These are phyloP conservation scores for Torulaspora pretoriensis DNA, from an alignment of 1,139 yeast species.

Conservation along the genomic window DNA sequence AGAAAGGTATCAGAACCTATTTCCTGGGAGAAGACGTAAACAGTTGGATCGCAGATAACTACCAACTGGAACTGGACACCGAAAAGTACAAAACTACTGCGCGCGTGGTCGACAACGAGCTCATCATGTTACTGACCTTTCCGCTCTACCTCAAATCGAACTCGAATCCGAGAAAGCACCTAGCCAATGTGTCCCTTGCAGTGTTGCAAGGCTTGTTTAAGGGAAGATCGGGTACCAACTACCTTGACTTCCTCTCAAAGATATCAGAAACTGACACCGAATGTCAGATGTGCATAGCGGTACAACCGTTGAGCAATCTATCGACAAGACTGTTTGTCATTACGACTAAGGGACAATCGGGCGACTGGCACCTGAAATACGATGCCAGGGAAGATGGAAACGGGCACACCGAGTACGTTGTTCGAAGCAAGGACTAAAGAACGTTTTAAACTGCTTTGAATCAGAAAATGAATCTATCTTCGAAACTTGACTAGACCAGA, in stretches of 20 bases:
- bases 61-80: conserved; percentile 16
- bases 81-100: conserved; percentile 10
- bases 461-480: neutral
- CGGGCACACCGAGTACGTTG: conserved; percentile 24
- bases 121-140: conserved; percentile 14
- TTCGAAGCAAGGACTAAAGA: conserved; percentile 1
- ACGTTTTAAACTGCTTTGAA: neutral
- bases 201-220: conserved; percentile 2
- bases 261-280: conserved; percentile 12
- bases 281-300: conserved; percentile 18
- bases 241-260: conserved; percentile 8
- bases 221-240: neutral
- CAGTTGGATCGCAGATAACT: conserved; percentile 19
- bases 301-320: conserved; percentile 12
- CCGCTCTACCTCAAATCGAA: conserved; percentile 15
- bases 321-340: conserved; percentile 21
- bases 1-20: conserved; percentile 17
- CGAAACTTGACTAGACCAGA: too few relatives aligned
- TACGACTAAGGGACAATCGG: conserved; percentile 20
- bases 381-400: conserved; percentile 15
- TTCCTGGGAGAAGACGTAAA: conserved; percentile 18
- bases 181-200: conserved; percentile 14
- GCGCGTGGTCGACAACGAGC: conserved; percentile 7
- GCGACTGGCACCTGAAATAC: conserved; percentile 15
- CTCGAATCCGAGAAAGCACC: conserved; percentile 10